phyloP scores from a whole-genome alignment of 257 asterid species.

The Sherardia arvensis region DNA sequence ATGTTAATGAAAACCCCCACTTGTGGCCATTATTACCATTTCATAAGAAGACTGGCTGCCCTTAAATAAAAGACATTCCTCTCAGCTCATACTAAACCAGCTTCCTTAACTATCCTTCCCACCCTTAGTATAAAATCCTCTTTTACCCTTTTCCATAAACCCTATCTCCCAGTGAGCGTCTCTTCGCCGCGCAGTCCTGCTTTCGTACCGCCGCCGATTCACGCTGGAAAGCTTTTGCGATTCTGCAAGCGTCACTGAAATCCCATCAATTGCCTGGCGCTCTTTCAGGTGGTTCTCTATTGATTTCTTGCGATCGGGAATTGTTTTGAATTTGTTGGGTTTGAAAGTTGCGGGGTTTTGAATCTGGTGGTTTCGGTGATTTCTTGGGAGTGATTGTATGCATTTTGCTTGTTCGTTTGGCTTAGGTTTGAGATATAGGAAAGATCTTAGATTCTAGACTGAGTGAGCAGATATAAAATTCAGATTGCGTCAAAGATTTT shows the following conservation, averaged over 20 bases:
- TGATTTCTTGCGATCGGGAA: neutral
- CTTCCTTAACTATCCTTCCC: neutral
- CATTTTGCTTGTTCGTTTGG: neutral
- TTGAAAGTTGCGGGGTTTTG: neutral
- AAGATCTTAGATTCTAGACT: neutral
- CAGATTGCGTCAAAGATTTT: too few relatives aligned
- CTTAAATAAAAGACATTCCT: too few relatives aligned
- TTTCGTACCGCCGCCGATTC: neutral
- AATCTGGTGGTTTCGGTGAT: neutral
- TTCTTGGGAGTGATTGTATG: neutral
- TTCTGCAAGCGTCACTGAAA: neutral
- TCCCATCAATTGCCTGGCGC: neutral
- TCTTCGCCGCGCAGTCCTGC: neutral
- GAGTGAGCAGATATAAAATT: neutral
- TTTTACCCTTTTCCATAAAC: neutral
- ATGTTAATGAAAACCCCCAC: too few relatives aligned
- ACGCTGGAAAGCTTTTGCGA: neutral
- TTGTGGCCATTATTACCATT: too few relatives aligned
- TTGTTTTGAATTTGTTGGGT: neutral
- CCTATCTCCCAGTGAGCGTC: neutral
- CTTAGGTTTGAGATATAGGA: neutral
- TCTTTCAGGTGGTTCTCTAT: neutral
- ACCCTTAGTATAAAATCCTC: neutral
- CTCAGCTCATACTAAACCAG: neutral
- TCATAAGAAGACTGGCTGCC: too few relatives aligned